Evolutionary conservation across 306 rosid species (phyloP), one percentile per base, ranked within the genome.

Genomic region (Quercus cerris): DNA sequence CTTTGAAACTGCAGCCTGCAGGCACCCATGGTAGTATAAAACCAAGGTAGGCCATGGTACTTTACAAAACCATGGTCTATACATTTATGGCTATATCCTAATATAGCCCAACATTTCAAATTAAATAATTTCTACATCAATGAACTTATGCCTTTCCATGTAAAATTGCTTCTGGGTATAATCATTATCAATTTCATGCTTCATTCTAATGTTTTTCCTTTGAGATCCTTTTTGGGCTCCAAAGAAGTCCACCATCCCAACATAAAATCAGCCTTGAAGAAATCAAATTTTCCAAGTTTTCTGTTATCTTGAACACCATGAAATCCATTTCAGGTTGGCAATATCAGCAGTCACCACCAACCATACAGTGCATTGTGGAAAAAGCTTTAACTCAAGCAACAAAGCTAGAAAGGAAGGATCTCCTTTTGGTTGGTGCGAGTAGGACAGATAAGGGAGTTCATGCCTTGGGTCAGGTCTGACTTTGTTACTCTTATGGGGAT

Each of bases 381-480:
- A 87, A 85, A 5, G 96, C 97, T 75, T 74, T 95, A 74, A 87
- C 77, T 80, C 77, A 27, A 62, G 90, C 81, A 33, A 95, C 99
- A 77, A 91, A 93, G 89, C 86, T 93, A 73, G 90, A 90, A 20
- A 88, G 98, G 80, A 85, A 86, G 85, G 94, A 95, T 81, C 94
- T 95, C 57, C 68, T 20, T 18, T 89, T 95, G 83, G 92, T 91
- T 79, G 97, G 97, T 81, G 92, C 99, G 20, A 86, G 99, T 78
- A 89, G 99, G 82, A 95, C 98, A 3, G 99, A 95, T 85, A 70
- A 83, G 31, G 97, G 99, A 81, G 98, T 95, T 62, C 98, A 95
- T 83, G 98, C 99, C 22, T 91, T 91, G 94, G 97, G 98, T 79
- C 99, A 95, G 99, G 99, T 94, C 88, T 38, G 87, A 78, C 70